A percentile compares a stretch with the other conserved stretches of the same genome.
Evolutionary conservation across 805 yeast genomes (phyloP).

Genomic region (Naumovozyma dairenensis): DNA sequence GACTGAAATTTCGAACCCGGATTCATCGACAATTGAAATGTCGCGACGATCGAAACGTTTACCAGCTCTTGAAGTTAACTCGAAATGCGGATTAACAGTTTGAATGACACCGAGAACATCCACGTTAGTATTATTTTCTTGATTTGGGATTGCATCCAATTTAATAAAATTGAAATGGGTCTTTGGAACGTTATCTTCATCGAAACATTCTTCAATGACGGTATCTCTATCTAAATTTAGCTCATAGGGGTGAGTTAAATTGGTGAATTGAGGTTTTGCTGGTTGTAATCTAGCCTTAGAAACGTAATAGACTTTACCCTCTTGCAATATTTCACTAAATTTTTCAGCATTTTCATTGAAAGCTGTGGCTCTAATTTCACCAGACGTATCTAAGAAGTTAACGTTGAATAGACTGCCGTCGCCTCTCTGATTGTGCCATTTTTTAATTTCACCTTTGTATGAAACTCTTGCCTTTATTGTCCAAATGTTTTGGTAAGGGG

Average conservation of each 20-base stretch:
- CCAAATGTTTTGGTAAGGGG: slow-evolving; percentile 89
- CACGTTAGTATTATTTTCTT: slow-evolving; percentile 61
- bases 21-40: slow-evolving; percentile 73
- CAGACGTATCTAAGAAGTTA: slow-evolving; percentile 85
- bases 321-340: slow-evolving; percentile 66
- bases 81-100: slow-evolving; percentile 63
- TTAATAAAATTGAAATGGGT: slow-evolving; percentile 67
- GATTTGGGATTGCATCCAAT: slow-evolving; percentile 52
- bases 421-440: slow-evolving; percentile 79
- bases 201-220: slow-evolving; percentile 56
- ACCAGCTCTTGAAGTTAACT: slow-evolving; percentile 82
- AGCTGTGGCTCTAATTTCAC: slow-evolving; percentile 92
- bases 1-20: slow-evolving; percentile 62
- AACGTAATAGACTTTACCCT: slow-evolving; percentile 80
- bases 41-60: slow-evolving; percentile 90
- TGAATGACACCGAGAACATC: slow-evolving; percentile 86
- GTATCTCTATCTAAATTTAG: slow-evolving; percentile 73
- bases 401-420: slow-evolving; percentile 86
- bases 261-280: slow-evolving; percentile 79
- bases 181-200: slow-evolving; percentile 60
- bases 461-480: slow-evolving; percentile 88
- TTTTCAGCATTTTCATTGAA: slow-evolving; percentile 81
- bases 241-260: slow-evolving; percentile 82
- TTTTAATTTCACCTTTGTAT: slow-evolving; percentile 75
- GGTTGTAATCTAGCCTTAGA: slow-evolving; percentile 72